These are phyloP conservation scores for Picochlorum sp. DNA, from an alignment of 139 green algal genomes.

Conservation along the genomic window DNA sequence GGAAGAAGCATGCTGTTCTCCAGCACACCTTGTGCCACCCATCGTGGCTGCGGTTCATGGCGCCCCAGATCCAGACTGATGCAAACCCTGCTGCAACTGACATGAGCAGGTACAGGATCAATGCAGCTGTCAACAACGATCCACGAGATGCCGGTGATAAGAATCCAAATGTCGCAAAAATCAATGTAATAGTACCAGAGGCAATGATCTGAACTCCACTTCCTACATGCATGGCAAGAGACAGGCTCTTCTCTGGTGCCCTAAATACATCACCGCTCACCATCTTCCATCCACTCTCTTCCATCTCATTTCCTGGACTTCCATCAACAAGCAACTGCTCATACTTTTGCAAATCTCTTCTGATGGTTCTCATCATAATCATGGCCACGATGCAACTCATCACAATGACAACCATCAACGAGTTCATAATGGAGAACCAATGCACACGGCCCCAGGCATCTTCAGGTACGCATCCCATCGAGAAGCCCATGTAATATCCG, in stretches of 20 bases:
- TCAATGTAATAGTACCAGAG: conserved; percentile 66
- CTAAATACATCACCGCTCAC: conserved; percentile 91
- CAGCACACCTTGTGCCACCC: conserved; percentile 50
- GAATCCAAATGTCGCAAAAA: conserved; percentile 89
- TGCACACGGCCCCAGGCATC: conserved; percentile 86
- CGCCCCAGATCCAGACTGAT: conserved; percentile 70
- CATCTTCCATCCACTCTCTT: conserved; percentile 96
- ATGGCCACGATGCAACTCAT: conserved; percentile 83
- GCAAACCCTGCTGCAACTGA: conserved; percentile 53
- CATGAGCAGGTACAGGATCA: conserved; percentile 80
- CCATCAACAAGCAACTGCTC: conserved; percentile 82
- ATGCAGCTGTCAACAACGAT: conserved; percentile 73
- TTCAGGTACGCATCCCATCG: conserved; percentile 94
- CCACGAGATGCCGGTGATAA: conserved; percentile 84
- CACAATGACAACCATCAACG: conserved; percentile 86
- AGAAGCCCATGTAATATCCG: conserved; percentile 73
- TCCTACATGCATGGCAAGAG: conserved; percentile 60
- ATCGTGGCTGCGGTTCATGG: conserved; percentile 66
- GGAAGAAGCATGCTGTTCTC: conserved; percentile 67
- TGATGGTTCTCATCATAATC: conserved; percentile 85
- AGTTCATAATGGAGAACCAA: conserved; percentile 97
- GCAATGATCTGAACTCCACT: conserved; percentile 80
- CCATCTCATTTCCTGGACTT: conserved; percentile 34
- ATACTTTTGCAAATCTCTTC: conserved; percentile 84
- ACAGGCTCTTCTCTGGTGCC: conserved; percentile 42